phyloP scores from a whole-genome alignment of 495 filamentous ascomycete species.

The Thozetella sp. region DNA sequence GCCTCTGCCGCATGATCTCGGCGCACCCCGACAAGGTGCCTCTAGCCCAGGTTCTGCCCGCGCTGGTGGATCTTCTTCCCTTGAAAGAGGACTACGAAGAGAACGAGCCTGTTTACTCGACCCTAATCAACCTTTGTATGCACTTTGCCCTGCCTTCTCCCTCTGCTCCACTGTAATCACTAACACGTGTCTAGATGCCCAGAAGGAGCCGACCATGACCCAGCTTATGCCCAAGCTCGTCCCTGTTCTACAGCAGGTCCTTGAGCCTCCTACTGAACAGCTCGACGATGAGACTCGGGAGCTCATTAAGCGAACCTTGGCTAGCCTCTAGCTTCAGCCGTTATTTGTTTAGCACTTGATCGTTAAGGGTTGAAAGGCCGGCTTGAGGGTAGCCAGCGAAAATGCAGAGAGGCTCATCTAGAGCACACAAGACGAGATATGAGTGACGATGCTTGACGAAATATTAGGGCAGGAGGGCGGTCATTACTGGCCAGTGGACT shows the following conservation, averaged over 20 bases:
- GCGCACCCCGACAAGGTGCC: conserved; percentile 79
- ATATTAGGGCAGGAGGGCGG: background rate
- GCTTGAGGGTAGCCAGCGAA: too few species aligned
- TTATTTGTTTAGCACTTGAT: too few species aligned
- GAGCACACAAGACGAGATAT: background rate
- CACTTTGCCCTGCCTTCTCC: conserved; percentile 14
- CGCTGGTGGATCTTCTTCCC: conserved; percentile 76
- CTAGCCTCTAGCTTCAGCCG: conserved; percentile 14
- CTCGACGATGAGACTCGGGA: conserved; percentile 77
- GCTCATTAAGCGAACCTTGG: conserved; percentile 24
- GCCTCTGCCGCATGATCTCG: conserved; percentile 89
- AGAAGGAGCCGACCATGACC: conserved; percentile 70
- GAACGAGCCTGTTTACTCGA: conserved; percentile 88
- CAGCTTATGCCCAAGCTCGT: conserved; percentile 77
- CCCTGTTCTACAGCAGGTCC: conserved; percentile 78
- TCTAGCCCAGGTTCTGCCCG: conserved; percentile 77
- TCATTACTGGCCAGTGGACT: background rate
- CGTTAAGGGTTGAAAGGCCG: background rate
- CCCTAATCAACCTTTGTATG: conserved; percentile 86
- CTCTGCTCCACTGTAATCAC: conserved; percentile 6
- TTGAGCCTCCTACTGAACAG: conserved; percentile 80
- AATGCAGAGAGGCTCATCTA: too few species aligned
- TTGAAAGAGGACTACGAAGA: conserved; percentile 95
- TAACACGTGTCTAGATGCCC: conserved; percentile 58
- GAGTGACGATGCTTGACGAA: background rate